Base-by-base conservation (phyloP, 1,284 basidiomycete species). In the Naganishia albida region DNA sequence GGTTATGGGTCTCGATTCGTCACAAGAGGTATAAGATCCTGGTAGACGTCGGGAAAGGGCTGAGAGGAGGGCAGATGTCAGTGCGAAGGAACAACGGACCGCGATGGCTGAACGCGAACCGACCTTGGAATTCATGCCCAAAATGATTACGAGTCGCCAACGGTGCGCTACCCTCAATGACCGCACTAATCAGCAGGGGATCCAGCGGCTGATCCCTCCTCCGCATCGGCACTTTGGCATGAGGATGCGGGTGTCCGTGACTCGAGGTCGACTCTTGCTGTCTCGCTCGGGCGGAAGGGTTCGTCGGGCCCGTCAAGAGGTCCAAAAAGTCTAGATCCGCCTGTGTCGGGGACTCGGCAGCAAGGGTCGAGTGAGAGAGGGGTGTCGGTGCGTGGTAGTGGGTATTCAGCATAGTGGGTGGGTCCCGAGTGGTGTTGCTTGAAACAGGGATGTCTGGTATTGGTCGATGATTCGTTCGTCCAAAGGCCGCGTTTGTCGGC, bases 141-240 rank as follows among this genome's bases (percentile, higher is more conserved):
- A 78, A 72, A 70, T 80, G 78, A 69, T 80, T 77, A 44, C 77
- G 69, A 4, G 75, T 74, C 23, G 78, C 67, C 42, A 52, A 28
- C n/a, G 73, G 73, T 16, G 73, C 75, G 57, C 72, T 73, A 20
- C 78, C 78, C 15, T 77, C 72, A 49, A 80, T 70, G 7, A 80
- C 78, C 1, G 78, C 76, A 48, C 68, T 71, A 62, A 80, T 72
- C 67, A 80, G 63, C 49, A 80, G 68, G 18, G 78, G 74, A 70
- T 80, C 78, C 57, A 79, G 65, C 0, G 62, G 66, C 26, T 67
- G 59, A 54, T 72, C 70, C 46, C 71, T 63, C 12, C 67, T 60
- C 2, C 49, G 62, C 20, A 66, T n/a, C 18, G 43, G 48, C n/a
- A 28, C 12, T 38, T 65, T 60, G 26, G 18, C 34, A 39, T 40